A percentile compares a stretch with the other conserved stretches of the same genome.
Evolutionary conservation across 202 grass and related monocot species (phyloP).

Genomic region (Setaria italica): DNA sequence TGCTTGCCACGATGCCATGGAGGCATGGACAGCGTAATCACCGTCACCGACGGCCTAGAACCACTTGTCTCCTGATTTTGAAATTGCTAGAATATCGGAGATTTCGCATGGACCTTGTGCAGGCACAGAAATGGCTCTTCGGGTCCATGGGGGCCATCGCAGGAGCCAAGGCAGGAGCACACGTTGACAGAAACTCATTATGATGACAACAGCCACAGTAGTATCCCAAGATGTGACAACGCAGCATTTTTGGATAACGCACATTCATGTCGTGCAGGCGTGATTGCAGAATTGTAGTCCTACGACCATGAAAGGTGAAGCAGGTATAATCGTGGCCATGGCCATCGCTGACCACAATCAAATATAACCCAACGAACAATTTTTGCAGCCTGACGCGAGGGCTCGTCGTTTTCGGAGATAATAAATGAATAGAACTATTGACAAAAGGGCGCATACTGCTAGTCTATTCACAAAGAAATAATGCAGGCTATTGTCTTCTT

Average conservation of each 20-base stretch:
- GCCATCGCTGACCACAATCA: neutral
- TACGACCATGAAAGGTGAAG: too few species aligned
- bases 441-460: neutral
- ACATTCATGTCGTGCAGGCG: conserved; percentile 2
- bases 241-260: neutral
- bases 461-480: neutral
- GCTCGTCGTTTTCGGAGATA: neutral
- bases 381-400: too few species aligned
- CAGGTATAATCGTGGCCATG: neutral
- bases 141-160: neutral
- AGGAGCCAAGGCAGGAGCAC: neutral
- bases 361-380: neutral
- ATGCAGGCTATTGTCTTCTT: neutral
- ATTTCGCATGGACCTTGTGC: too few species aligned
- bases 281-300: neutral
- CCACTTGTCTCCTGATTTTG: too few species aligned
- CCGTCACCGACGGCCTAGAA: too few species aligned
- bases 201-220: neutral
- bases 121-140: conserved; percentile 29
- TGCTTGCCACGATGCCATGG: too few species aligned
- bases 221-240: neutral
- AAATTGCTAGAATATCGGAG: too few species aligned
- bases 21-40: too few species aligned
- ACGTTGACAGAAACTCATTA: neutral
- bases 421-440: neutral